phyloP scores from a whole-genome alignment of 441 rosid genomes.

The Melianthus villosus region DNA sequence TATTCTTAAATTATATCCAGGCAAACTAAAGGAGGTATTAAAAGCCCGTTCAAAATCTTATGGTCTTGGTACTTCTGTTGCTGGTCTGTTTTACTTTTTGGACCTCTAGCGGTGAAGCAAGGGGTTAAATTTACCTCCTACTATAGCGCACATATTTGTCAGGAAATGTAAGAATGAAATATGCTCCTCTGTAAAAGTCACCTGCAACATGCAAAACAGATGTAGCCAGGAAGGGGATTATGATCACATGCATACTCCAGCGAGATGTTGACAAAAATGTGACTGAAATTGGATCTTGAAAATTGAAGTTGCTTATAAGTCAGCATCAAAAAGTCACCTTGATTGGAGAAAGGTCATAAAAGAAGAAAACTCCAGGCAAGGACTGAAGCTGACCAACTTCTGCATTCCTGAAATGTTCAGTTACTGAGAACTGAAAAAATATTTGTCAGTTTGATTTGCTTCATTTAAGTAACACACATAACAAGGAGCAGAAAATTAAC shows the following conservation, averaged over 20 bases:
- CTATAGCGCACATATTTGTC: slow-evolving; percentile 25
- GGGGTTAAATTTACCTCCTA: slow-evolving; percentile 20
- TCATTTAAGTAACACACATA: slow-evolving; percentile 2
- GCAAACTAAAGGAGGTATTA: no score
- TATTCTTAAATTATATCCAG: no score
- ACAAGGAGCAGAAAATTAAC: neutral
- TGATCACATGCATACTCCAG: no score
- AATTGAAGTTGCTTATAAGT: no score
- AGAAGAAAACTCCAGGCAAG: slow-evolving; percentile 85
- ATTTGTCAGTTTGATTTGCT: slow-evolving; percentile 4
- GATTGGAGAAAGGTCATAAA: slow-evolving; percentile 92
- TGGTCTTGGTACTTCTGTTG: no score
- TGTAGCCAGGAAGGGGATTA: neutral
- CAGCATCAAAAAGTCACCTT: slow-evolving; percentile 64
- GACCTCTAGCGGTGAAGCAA: neutral
- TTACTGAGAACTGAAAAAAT: slow-evolving; percentile 66
- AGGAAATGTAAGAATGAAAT: slow-evolving; percentile 24
- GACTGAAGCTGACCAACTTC: slow-evolving; percentile 51
- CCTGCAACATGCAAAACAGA: slow-evolving; percentile 15
- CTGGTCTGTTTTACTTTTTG: no score
- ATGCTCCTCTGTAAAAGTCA: slow-evolving; percentile 25
- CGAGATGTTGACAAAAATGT: no score
- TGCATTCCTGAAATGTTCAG: slow-evolving; percentile 65
- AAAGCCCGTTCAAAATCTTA: no score
- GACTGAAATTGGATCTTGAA: no score